phyloP scores from a whole-genome alignment of 345 rosid species.

The Salix suchowensis region DNA sequence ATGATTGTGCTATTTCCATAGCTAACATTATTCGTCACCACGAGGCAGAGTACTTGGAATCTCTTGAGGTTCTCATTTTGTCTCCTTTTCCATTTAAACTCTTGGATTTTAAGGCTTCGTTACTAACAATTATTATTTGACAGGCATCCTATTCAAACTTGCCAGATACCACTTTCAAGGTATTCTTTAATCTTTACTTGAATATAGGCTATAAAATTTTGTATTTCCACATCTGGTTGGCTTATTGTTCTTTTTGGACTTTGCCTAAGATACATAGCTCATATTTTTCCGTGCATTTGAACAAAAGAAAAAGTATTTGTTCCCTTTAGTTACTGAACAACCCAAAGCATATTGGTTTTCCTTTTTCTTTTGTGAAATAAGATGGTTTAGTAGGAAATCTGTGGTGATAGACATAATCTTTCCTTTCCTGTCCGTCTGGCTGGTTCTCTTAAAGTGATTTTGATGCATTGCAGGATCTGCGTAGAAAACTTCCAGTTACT shows the following conservation, averaged over 20 bases:
- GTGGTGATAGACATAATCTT: background rate
- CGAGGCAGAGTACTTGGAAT: slow-evolving; percentile 79
- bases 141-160: slow-evolving; percentile 89
- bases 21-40: slow-evolving; percentile 72
- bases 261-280: background rate
- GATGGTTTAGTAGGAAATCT: background rate
- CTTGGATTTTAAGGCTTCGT: background rate
- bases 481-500: slow-evolving; percentile 96
- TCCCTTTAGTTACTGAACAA: background rate
- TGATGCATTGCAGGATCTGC: slow-evolving; percentile 60
- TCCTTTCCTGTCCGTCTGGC: background rate
- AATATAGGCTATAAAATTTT: background rate
- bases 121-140: slow-evolving; percentile 12
- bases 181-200: slow-evolving; percentile 2
- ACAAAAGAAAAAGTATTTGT: too few relatives aligned
- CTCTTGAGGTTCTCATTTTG: slow-evolving; percentile 64
- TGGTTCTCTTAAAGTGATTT: background rate
- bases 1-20: slow-evolving; percentile 69
- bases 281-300: too few relatives aligned
- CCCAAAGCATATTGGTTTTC: background rate
- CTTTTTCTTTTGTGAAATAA: background rate
- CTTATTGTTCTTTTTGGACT: background rate
- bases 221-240: background rate
- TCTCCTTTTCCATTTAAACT: slow-evolving; percentile 2
- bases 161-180: slow-evolving; percentile 97